These are phyloP conservation scores for Melastoma malabathricum DNA, from an alignment of 345 rosid genomes.

Conservation along the genomic window DNA sequence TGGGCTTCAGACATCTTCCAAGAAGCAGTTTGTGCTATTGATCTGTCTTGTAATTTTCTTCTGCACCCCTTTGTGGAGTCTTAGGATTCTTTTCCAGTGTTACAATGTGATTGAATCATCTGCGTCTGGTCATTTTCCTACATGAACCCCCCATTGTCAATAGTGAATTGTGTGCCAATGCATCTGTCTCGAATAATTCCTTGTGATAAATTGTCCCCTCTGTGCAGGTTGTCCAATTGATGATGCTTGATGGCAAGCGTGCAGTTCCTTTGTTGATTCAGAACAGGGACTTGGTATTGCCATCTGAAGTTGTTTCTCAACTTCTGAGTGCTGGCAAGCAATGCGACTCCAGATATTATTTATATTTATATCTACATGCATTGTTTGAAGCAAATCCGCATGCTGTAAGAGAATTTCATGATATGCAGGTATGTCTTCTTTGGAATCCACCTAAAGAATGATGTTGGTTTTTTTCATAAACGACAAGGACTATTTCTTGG, in stretches of 20 bases:
- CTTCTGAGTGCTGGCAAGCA: constrained; percentile 40
- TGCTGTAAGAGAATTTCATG: constrained; percentile 83
- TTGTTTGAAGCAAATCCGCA: constrained; percentile 73
- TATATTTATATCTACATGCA: constrained; percentile 72
- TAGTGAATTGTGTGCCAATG: too few species aligned
- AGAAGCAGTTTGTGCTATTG: neutral
- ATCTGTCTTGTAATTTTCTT: neutral
- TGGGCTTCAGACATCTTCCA: neutral
- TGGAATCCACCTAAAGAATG: too few species aligned
- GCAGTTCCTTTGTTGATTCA: constrained; percentile 72
- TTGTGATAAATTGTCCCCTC: neutral
- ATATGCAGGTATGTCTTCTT: constrained; percentile 64
- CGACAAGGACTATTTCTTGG: too few species aligned
- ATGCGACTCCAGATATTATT: constrained; percentile 75
- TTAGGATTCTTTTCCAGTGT: too few species aligned
- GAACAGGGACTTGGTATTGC: constrained; percentile 65
- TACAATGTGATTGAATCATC: too few species aligned
- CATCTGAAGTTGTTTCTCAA: constrained; percentile 76
- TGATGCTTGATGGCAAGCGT: constrained; percentile 80
- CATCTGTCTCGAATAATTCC: neutral
- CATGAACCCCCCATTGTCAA: too few species aligned
- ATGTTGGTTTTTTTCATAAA: too few species aligned
- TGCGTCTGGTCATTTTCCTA: too few species aligned
- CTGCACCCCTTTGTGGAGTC: neutral
- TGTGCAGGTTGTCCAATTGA: constrained; percentile 77